phyloP scores from a whole-genome alignment of 768 basidiomycete species.

The Naganishia vaughanmartiniae region DNA sequence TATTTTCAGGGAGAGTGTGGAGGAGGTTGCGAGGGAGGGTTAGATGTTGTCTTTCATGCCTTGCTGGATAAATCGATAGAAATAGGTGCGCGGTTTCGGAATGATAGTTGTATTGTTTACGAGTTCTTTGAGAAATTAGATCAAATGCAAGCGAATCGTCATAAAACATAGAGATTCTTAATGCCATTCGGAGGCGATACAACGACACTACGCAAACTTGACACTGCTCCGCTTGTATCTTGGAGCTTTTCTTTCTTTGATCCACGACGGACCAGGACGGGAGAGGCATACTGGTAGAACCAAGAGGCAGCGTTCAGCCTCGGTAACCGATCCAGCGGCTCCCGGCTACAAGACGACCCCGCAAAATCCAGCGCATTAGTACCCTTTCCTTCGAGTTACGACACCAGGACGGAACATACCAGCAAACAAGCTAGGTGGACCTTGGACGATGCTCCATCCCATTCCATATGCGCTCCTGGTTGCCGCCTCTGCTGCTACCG shows the following conservation, averaged over 20 bases:
- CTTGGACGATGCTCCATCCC: slow-evolving; percentile 21
- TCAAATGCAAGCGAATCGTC: too few species aligned
- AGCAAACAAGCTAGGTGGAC: slow-evolving; percentile 23
- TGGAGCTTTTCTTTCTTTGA: too few species aligned
- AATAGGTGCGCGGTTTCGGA: too few species aligned
- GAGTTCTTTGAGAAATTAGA: too few species aligned
- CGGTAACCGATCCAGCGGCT: slow-evolving; percentile 16
- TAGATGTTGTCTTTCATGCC: too few species aligned
- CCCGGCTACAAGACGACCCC: neutral
- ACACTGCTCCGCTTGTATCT: too few species aligned
- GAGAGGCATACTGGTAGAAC: too few species aligned
- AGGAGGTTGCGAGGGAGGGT: slow-evolving; percentile 57
- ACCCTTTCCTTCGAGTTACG: neutral
- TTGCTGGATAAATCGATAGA: neutral
- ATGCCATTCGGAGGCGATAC: too few species aligned
- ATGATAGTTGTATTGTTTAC: too few species aligned
- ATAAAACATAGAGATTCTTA: too few species aligned
- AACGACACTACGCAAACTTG: too few species aligned
- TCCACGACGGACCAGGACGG: too few species aligned
- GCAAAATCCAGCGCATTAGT: neutral
- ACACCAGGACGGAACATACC: neutral
- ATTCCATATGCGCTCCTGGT: neutral
- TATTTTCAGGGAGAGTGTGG: slow-evolving; percentile 61
- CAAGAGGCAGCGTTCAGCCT: neutral
- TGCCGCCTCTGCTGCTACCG: neutral